These are phyloP conservation scores for Rhizodiscina lignyota DNA, from an alignment of 495 filamentous ascomycete species.

Conservation along the genomic window DNA sequence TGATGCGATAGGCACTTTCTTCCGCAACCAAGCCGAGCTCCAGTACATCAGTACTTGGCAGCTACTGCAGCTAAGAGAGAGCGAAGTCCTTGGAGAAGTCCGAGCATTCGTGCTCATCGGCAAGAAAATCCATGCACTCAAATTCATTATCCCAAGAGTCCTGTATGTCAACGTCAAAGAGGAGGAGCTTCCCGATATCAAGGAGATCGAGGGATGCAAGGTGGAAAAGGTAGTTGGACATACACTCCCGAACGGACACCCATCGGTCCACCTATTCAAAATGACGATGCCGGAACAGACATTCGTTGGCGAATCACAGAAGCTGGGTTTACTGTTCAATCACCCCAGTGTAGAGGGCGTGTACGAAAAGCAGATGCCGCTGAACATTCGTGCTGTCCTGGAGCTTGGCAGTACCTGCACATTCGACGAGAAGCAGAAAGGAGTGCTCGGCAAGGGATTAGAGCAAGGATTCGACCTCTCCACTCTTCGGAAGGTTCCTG, in stretches of 20 bases:
- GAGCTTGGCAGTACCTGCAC: conserved; percentile 88
- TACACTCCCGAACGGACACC: conserved; percentile 87
- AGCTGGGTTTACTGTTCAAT: conserved; percentile 67
- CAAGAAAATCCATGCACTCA: conserved; percentile 71
- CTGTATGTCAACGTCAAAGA: conserved; percentile 84
- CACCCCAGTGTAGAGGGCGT: conserved; percentile 93
- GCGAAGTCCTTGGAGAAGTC: conserved; percentile 70
- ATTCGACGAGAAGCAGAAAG: conserved; percentile 78
- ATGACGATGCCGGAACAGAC: conserved; percentile 75
- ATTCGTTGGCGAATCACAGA: conserved; percentile 67
- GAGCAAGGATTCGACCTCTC: conserved; percentile 88
- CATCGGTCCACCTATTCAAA: conserved; percentile 86
- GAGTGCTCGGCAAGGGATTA: conserved; percentile 81
- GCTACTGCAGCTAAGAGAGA: conserved; percentile 68
- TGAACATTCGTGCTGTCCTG: conserved; percentile 68
- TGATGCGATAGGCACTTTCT: conserved; percentile 69
- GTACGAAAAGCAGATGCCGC: conserved; percentile 82
- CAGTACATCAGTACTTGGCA: conserved; percentile 90
- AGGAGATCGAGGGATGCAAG: conserved; percentile 69
- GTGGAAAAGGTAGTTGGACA: conserved; percentile 77
- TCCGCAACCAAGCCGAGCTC: conserved; percentile 78
- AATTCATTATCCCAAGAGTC: conserved; percentile 74
- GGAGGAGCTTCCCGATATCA: conserved; percentile 72
- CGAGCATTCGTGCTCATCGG: conserved; percentile 86
- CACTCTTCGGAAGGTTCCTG: conserved; percentile 45